Evolutionary conservation across 768 basidiomycete species (phyloP).

Genomic region (Myochromella boudieri): DNA sequence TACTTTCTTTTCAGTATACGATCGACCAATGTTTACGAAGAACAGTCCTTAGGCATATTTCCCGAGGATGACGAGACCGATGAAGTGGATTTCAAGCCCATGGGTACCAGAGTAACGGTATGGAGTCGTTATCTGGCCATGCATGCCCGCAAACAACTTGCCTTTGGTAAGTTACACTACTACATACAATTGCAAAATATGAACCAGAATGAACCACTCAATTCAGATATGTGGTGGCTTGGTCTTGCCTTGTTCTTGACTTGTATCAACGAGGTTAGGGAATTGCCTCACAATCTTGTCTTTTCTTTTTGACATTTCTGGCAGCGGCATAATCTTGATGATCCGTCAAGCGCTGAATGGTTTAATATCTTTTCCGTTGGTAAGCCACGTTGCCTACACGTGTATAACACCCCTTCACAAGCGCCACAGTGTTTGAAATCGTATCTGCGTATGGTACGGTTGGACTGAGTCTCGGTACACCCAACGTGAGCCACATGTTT

Average conservation of each 20-base stretch:
- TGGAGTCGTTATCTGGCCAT: conserved; percentile 79
- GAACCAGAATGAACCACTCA: background rate
- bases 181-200: background rate
- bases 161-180: conserved; percentile 68
- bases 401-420: background rate
- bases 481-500: conserved; percentile 49
- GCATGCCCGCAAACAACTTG: conserved; percentile 86
- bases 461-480: conserved; percentile 87
- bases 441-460: conserved; percentile 89
- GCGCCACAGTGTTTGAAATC: conserved; percentile 72
- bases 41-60: conserved; percentile 84
- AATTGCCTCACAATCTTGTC: background rate
- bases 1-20: conserved; percentile 60
- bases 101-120: conserved; percentile 54
- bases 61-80: conserved; percentile 48
- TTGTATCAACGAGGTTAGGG: conserved; percentile 86
- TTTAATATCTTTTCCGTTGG: conserved; percentile 84
- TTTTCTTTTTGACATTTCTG: conserved; percentile 2
- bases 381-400: conserved; percentile 31
- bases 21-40: conserved; percentile 93
- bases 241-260: conserved; percentile 81
- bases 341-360: conserved; percentile 57
- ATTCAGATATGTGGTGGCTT: conserved; percentile 94
- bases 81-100: conserved; percentile 41
- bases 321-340: conserved; percentile 59